A percentile compares a stretch with the other conserved stretches of the same genome.
Evolutionary conservation across 768 basidiomycete species (phyloP).

Genomic region (Macrocybe gigantea): DNA sequence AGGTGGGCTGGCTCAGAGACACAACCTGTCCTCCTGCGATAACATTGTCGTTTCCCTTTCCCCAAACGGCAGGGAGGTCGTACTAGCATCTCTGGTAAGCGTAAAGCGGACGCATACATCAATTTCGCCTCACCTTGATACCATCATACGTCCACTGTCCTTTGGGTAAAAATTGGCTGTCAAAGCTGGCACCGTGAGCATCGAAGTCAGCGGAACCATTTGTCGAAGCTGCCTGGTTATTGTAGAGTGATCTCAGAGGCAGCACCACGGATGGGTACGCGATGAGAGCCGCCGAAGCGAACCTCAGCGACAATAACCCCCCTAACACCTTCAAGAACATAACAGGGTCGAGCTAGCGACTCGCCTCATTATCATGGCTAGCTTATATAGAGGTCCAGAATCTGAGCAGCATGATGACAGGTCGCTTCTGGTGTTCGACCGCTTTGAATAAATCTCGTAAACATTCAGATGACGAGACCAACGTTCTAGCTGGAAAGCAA

Average conservation of each 20-base stretch:
- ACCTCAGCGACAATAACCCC: too few relatives aligned
- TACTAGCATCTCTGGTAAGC: constrained; percentile 22
- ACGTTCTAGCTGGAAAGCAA: too few relatives aligned
- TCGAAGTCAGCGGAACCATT: constrained; percentile 36
- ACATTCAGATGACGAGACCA: too few relatives aligned
- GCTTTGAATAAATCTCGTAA: too few relatives aligned
- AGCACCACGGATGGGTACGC: constrained; percentile 26
- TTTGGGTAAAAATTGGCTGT: constrained; percentile 31
- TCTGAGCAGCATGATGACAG: too few relatives aligned
- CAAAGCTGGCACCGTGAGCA: constrained; percentile 30
- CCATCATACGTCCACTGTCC: constrained; percentile 34
- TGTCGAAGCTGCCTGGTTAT: constrained; percentile 39
- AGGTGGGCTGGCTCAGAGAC: constrained; percentile 21
- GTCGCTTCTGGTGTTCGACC: too few relatives aligned
- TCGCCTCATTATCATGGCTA: too few relatives aligned
- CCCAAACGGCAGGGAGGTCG: constrained; percentile 35
- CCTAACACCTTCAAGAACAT: too few relatives aligned
- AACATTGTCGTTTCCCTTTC: constrained; percentile 36
- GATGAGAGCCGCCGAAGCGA: too few relatives aligned
- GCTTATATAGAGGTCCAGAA: too few relatives aligned
- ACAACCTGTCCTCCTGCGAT: constrained; percentile 37
- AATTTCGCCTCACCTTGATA: constrained; percentile 23
- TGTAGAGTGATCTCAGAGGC: constrained; percentile 22
- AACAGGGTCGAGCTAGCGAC: too few relatives aligned
- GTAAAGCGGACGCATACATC: background rate